Conservation (phyloP, 257 asterid genomes). For the Nemophila menziesii region DNA sequence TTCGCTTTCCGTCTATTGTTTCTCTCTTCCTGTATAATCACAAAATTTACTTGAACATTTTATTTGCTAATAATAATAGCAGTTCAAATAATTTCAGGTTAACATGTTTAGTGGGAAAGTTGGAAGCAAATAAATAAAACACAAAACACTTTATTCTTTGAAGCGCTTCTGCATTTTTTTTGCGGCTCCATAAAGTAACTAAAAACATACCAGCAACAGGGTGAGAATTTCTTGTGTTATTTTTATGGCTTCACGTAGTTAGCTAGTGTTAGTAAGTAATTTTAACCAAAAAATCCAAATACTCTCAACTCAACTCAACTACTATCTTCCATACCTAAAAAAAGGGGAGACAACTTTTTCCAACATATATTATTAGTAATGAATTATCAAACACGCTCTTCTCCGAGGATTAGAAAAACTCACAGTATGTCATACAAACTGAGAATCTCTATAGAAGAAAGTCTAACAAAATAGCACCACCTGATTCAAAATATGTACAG, state of each 20-base stretch:
- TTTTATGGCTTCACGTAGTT: neutral
- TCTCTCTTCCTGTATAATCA: conserved; percentile 67
- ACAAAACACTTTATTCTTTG: neutral
- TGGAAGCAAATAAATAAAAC: neutral
- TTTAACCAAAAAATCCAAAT: neutral
- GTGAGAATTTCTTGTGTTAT: neutral
- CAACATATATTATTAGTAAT: neutral
- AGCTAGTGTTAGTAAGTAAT: neutral
- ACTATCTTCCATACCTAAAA: conserved; percentile 1
- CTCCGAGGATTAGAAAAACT: conserved; percentile 39
- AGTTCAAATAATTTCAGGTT: neutral
- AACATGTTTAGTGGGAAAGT: neutral
- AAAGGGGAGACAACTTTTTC: neutral
- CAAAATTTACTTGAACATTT: conserved; percentile 13
- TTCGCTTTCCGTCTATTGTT: conserved; percentile 58
- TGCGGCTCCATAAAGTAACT: neutral
- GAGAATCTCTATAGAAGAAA: conserved; percentile 45
- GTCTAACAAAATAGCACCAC: conserved; percentile 49
- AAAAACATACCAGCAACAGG: neutral
- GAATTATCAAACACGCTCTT: conserved; percentile 6
- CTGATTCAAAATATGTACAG: conserved; percentile 40
- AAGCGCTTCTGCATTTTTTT: neutral
- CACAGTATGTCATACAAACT: conserved; percentile 46
- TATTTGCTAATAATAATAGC: conserved; percentile 2
- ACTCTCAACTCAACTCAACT: neutral